phyloP scores from a whole-genome alignment of 257 asterid genomes.

The Craterostigma plantagineum region DNA sequence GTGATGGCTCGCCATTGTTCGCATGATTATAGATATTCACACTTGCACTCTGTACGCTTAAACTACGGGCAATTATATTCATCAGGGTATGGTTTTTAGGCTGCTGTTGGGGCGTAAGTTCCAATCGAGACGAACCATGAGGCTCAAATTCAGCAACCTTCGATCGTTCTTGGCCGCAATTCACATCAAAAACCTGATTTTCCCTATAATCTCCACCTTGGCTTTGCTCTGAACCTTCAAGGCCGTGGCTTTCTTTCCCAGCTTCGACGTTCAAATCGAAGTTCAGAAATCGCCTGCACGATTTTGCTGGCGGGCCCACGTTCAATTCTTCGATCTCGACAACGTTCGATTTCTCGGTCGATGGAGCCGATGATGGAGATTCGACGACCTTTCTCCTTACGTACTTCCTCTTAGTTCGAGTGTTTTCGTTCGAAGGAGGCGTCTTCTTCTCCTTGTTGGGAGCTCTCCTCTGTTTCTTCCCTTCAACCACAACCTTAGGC shows the following conservation, averaged over 20 bases:
- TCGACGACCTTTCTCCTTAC: slow-evolving; percentile 24
- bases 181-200: too few species aligned
- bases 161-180: too few species aligned
- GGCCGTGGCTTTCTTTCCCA: slow-evolving; percentile 18
- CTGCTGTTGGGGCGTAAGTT: slow-evolving; percentile 9
- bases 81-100: slow-evolving; percentile 1
- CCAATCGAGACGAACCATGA: slow-evolving; percentile 14
- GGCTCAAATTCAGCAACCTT: slow-evolving; percentile 9
- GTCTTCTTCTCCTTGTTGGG: slow-evolving; percentile 43
- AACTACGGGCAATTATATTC: slow-evolving; percentile 44
- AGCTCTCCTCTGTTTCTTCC: slow-evolving; percentile 13
- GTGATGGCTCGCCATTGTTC: too few species aligned
- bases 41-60: slow-evolving; percentile 20
- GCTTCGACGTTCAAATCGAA: slow-evolving; percentile 27
- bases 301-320: slow-evolving; percentile 19
- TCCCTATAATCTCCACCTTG: too few species aligned
- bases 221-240: too few species aligned
- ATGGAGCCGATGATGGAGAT: slow-evolving; percentile 8
- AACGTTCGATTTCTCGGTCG: too few species aligned
- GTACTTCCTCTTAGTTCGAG: slow-evolving; percentile 45
- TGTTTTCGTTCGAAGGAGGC: slow-evolving; percentile 14
- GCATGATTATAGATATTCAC: slow-evolving; percentile 11
- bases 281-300: slow-evolving; percentile 45
- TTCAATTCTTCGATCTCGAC: slow-evolving; percentile 18
- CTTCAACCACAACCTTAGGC: slow-evolving; percentile 77